Evolutionary conservation across 1,284 basidiomycete genomes (phyloP).

Genomic region (Microstroma glucosiphilum): DNA sequence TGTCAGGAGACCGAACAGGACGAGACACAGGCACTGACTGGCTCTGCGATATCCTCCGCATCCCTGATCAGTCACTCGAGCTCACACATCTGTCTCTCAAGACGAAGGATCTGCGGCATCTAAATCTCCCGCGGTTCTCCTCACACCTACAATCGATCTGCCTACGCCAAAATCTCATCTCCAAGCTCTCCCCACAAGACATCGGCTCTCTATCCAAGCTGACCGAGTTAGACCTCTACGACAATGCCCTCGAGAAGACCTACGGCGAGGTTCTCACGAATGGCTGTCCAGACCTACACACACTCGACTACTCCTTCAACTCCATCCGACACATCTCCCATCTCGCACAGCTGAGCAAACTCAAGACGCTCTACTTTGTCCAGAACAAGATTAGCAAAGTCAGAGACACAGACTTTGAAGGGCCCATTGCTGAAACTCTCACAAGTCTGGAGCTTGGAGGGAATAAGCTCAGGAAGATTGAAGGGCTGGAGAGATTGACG

Average conservation of each 20-base stretch:
- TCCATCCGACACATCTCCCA: constrained; percentile 59
- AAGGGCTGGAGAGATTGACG: constrained; percentile 40
- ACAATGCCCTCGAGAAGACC: constrained; percentile 67
- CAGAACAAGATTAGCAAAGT: constrained; percentile 90
- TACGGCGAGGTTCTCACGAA: constrained; percentile 57
- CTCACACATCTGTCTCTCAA: constrained; percentile 74
- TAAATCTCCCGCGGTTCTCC: constrained; percentile 64
- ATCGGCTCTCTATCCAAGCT: constrained; percentile 60
- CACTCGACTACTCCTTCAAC: constrained; percentile 92
- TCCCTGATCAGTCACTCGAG: constrained; percentile 62
- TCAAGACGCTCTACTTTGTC: constrained; percentile 82
- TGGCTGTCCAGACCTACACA: constrained; percentile 62
- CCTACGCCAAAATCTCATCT: constrained; percentile 80
- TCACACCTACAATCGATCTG: constrained; percentile 68
- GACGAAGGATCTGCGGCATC: constrained; percentile 58
- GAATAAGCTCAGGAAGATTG: constrained; percentile 72
- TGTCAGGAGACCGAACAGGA: no score
- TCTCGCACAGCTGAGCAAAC: constrained; percentile 56
- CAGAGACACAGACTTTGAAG: constrained; percentile 57
- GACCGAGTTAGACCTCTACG: constrained; percentile 88
- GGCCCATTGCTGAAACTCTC: constrained; percentile 61
- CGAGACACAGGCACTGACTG: no score
- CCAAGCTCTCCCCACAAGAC: constrained; percentile 59
- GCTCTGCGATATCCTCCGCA: no score
- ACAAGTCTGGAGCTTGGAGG: constrained; percentile 86